Percentiles rank a stretch among this genome's conserved stretches.
Evolutionary conservation across 176 grass and related monocot genomes (phyloP).

Genomic region (Rhynchospora tenuis): DNA sequence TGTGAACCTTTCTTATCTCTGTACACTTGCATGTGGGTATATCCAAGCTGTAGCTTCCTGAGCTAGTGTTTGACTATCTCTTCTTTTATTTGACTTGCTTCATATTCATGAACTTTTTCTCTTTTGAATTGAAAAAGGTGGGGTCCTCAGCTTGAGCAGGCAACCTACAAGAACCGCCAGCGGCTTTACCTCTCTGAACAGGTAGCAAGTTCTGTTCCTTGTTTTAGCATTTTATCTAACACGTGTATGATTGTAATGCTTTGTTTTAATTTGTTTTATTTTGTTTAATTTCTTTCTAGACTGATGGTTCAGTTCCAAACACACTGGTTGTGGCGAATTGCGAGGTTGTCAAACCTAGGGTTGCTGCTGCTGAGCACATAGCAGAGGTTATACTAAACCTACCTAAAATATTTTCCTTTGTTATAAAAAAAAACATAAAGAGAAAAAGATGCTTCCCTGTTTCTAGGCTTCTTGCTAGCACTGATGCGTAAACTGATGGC

Average conservation of each 20-base stretch:
- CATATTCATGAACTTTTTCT: conserved; percentile 9
- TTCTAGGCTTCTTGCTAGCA: not conserved
- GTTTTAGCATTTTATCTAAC: not conserved
- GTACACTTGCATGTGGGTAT: not conserved
- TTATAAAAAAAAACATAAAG: not conserved
- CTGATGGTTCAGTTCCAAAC: conserved; percentile 86
- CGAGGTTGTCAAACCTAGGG: conserved; percentile 94
- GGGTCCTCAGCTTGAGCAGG: conserved; percentile 90
- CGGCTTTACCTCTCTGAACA: conserved; percentile 95
- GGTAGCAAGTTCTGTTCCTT: conserved; percentile 27
- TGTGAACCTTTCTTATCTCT: too few species aligned
- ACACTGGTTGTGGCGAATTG: conserved; percentile 96
- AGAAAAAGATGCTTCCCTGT: not conserved
- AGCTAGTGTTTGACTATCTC: not conserved
- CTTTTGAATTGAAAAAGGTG: conserved; percentile 49
- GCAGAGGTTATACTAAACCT: conserved; percentile 51
- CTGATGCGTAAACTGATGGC: not conserved
- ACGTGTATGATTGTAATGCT: not conserved
- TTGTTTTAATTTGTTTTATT: conserved; percentile 15
- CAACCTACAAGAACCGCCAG: conserved; percentile 84
- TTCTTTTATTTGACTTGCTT: not conserved
- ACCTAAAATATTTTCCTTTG: not conserved
- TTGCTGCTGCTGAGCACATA: conserved; percentile 98
- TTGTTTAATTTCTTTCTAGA: conserved; percentile 45
- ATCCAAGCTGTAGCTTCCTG: not conserved